Evolutionary conservation across 202 grass and related monocot species (phyloP).

Genomic region (Schoenoplectus triqueter): DNA sequence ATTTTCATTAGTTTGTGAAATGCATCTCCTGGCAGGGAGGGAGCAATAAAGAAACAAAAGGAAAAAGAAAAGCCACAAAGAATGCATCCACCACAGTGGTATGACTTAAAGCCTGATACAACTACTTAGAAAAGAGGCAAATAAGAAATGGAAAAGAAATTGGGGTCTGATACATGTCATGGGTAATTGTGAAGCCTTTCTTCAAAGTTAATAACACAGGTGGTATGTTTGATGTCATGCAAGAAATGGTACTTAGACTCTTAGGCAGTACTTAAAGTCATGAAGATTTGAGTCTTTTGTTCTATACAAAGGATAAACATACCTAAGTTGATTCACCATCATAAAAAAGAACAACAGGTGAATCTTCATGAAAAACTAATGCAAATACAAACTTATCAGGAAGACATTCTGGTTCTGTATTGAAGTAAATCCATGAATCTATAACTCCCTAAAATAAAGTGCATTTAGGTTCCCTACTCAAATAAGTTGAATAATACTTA

Average conservation of each 20-base stretch:
- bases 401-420: neutral
- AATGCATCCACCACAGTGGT: neutral
- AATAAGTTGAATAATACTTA: neutral
- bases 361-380: neutral
- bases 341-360: neutral
- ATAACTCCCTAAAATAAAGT: neutral
- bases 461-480: neutral
- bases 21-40: neutral
- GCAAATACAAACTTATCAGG: slow-evolving; percentile 9
- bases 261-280: slow-evolving; percentile 2
- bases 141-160: neutral
- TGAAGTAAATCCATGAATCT: slow-evolving; percentile 12
- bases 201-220: neutral
- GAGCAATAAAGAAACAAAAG: neutral
- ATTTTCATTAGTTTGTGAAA: neutral
- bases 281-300: neutral
- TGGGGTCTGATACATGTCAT: neutral
- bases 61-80: neutral
- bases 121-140: neutral
- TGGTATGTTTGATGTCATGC: slow-evolving; percentile 7
- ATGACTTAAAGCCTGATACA: neutral
- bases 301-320: slow-evolving; percentile 7
- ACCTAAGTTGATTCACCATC: slow-evolving; percentile 7
- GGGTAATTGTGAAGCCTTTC: neutral
- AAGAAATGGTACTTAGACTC: slow-evolving; percentile 14